phyloP scores from a whole-genome alignment of 805 yeast genomes.

The Saturnispora ahearnii region DNA sequence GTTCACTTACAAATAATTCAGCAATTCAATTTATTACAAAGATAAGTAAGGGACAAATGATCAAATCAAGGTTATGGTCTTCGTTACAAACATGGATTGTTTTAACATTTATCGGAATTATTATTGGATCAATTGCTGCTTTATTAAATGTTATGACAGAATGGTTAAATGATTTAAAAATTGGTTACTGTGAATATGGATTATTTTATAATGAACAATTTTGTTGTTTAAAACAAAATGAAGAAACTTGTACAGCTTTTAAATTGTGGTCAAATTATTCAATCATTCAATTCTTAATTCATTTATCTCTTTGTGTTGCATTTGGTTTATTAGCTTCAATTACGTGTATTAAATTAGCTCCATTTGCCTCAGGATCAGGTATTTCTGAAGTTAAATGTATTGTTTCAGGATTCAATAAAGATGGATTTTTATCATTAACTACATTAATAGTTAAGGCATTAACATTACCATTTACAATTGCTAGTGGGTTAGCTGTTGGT shows the following conservation, averaged over 20 bases:
- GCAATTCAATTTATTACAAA: constrained; percentile 10
- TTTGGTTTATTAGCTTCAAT: constrained; percentile 61
- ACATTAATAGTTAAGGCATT: constrained; percentile 70
- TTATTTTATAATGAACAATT: constrained; percentile 65
- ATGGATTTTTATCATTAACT: constrained; percentile 64
- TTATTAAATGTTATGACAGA: constrained; percentile 73
- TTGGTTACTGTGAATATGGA: constrained; percentile 66
- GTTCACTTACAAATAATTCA: constrained; percentile 1
- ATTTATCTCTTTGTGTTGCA: constrained; percentile 46
- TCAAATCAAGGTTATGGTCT: constrained; percentile 14
- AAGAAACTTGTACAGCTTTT: constrained; percentile 58
- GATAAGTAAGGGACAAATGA: constrained; percentile 8
- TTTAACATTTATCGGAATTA: constrained; percentile 62
- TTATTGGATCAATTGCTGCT: constrained; percentile 80
- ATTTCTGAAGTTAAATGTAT: constrained; percentile 94
- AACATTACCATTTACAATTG: constrained; percentile 83
- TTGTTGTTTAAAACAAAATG: constrained; percentile 69
- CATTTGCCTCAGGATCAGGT: constrained; percentile 95
- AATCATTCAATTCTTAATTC: constrained; percentile 45
- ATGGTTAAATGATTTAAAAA: constrained; percentile 69
- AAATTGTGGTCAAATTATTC: constrained; percentile 45
- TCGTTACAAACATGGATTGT: constrained; percentile 60
- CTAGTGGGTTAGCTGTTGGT: constrained; percentile 89
- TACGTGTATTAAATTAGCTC: constrained; percentile 65
- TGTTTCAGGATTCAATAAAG: constrained; percentile 77